These are phyloP conservation scores for Botrytis pseudocinerea DNA, from an alignment of 2,329 filamentous ascomycete genomes.

Conservation along the genomic window DNA sequence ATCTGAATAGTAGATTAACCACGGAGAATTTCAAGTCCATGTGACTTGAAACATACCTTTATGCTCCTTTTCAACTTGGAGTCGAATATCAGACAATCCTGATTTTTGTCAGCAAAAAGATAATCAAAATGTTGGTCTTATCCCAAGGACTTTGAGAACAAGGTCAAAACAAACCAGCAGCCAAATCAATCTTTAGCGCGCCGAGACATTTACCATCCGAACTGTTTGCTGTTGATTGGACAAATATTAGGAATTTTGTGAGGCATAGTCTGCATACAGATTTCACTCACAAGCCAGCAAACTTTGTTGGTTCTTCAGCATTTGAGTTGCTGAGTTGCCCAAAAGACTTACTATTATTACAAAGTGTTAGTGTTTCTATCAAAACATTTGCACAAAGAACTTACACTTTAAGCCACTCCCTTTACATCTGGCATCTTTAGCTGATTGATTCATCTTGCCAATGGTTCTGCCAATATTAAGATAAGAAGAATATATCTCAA, in stretches of 20 bases:
- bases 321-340: background rate
- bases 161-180: slow-evolving; percentile 5
- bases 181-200: slow-evolving; percentile 10
- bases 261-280: background rate
- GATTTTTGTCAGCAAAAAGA: background rate
- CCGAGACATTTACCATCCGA: background rate
- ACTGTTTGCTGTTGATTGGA: slow-evolving; percentile 1
- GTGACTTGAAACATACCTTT: slow-evolving; percentile 13
- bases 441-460: slow-evolving; percentile 7
- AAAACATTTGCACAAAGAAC: background rate
- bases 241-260: slow-evolving; percentile 7
- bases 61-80: slow-evolving; percentile 11
- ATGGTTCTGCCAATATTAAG: background rate
- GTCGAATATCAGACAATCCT: slow-evolving; percentile 18
- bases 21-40: background rate
- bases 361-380: background rate
- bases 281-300: slow-evolving; percentile 1
- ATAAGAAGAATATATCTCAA: background rate
- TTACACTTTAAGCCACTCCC: background rate
- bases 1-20: slow-evolving; percentile 1
- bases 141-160: background rate
- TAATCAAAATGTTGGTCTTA: background rate
- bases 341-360: background rate
- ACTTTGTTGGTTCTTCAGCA: background rate
- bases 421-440: background rate